A percentile compares a stretch with the other conserved stretches of the same genome.
These are phyloP conservation scores for Arabidopsis hybrid DNA, from an alignment of 441 rosid genomes.

Conservation along the genomic window DNA sequence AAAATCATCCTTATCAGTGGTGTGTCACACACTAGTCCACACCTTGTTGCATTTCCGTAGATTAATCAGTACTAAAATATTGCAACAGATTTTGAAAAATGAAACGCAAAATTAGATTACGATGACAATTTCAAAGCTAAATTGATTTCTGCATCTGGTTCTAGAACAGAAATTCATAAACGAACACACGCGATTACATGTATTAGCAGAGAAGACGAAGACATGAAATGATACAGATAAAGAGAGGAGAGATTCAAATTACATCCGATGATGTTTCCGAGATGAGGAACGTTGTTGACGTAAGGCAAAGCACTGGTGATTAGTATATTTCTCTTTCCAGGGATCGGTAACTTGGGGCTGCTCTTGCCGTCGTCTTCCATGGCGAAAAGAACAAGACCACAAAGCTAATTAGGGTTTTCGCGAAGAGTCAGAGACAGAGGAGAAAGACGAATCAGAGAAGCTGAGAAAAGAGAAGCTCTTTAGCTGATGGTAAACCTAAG, in stretches of 20 bases:
- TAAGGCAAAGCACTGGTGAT: slow-evolving; percentile 95
- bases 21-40: background rate
- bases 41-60: background rate
- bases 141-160: background rate
- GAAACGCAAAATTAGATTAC: background rate
- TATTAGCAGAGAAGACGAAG: background rate
- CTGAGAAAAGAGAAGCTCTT: background rate
- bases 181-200: background rate
- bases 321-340: slow-evolving; percentile 84
- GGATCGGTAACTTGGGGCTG: slow-evolving; percentile 69
- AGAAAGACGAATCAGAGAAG: slow-evolving; percentile 14
- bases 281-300: slow-evolving; percentile 97
- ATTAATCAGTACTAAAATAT: background rate
- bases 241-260: slow-evolving; percentile 23
- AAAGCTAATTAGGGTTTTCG: slow-evolving; percentile 25
- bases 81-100: background rate
- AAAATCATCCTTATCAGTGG: background rate
- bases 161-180: background rate
- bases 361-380: slow-evolving; percentile 34
- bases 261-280: slow-evolving; percentile 97
- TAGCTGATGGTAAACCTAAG: slow-evolving; percentile 13
- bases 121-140: background rate
- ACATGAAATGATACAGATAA: background rate
- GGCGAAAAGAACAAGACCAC: slow-evolving; percentile 7
- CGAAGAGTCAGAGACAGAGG: slow-evolving; percentile 6